Base-by-base conservation (phyloP, 768 basidiomycete genomes). In the Kwoniella sp. region DNA sequence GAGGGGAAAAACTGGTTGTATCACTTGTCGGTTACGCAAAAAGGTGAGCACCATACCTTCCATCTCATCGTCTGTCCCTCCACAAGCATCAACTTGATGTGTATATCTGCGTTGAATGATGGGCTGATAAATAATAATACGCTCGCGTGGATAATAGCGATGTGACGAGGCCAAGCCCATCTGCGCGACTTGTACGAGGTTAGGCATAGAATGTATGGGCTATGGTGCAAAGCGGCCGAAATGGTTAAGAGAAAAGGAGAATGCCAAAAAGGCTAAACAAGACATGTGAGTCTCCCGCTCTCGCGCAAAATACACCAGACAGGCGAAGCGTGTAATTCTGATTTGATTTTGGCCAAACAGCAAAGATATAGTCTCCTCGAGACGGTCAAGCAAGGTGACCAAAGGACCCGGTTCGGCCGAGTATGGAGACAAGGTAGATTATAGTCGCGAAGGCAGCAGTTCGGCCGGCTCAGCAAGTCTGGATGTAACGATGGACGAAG, bases 1-100 rank as follows among this genome's bases (percentile, higher is more conserved):
- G 47, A 36, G 57, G 49, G 49, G 17, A 1, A 81, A 19, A 80
- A 81, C 15, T 72, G 79, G 19, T 77, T 81, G 50, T 77, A 76
- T 24, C 68, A 83, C 83, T 77, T 83, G 82, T 84, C 83, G 74
- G 65, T 25, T 54, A 4, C 58, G 67, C 19, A 71, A 68, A 36
- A 68, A 71, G 64, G 67, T 65, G 36, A 12, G 56, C 33, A 6
- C 13, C 21, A 21, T 19, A 26, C 46, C 8, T 2, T 58, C 46
- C 19, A 44, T 12, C 24, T 15, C 24, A 10, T 29, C 26, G 9
- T n/a, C 19, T 26, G 10, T n/a, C n/a, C n/a, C n/a, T n/a, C n/a
- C n/a, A n/a, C n/a, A n/a, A n/a, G n/a, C n/a, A n/a, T n/a, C n/a
- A n/a, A n/a, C n/a, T n/a, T n/a, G n/a, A n/a, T n/a, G n/a, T n/a